Percentiles rank a stretch among this genome's conserved stretches.
These are phyloP conservation scores for Poa annua DNA, from an alignment of 176 grass and related monocot genomes.

Conservation along the genomic window DNA sequence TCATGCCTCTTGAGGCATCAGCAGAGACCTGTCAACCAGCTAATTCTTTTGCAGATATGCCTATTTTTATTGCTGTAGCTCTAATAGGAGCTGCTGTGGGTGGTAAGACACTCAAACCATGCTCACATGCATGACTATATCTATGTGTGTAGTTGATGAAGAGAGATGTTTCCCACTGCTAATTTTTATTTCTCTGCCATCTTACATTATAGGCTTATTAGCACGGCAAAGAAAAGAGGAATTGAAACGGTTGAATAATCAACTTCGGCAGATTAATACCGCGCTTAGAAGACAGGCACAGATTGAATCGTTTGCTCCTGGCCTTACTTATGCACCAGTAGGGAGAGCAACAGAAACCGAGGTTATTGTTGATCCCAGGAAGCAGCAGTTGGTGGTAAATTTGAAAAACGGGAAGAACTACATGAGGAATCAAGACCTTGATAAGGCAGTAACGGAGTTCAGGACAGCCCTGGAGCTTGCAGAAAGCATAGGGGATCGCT, in stretches of 20 bases:
- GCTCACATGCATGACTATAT: neutral
- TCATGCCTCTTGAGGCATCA: constrained; percentile 55
- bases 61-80: constrained; percentile 63
- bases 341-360: constrained; percentile 54
- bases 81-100: constrained; percentile 64
- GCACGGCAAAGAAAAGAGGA: constrained; percentile 68
- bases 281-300: constrained; percentile 67
- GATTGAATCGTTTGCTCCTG: constrained; percentile 76
- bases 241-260: constrained; percentile 62
- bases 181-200: neutral
- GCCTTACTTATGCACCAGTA: constrained; percentile 66
- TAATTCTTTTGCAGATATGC: constrained; percentile 62
- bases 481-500: constrained; percentile 61
- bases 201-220: constrained; percentile 51
- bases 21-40: constrained; percentile 48
- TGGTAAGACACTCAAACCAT: constrained; percentile 37
- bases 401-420: constrained; percentile 67
- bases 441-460: constrained; percentile 60
- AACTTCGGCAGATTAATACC: constrained; percentile 70
- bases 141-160: constrained; percentile 16
- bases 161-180: neutral
- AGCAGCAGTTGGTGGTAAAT: constrained; percentile 55
- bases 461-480: constrained; percentile 67
- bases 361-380: constrained; percentile 70
- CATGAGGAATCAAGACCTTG: constrained; percentile 62